These are phyloP conservation scores for Diaporthe citriasiana DNA, from an alignment of 2,329 filamentous ascomycete genomes.

Conservation along the genomic window DNA sequence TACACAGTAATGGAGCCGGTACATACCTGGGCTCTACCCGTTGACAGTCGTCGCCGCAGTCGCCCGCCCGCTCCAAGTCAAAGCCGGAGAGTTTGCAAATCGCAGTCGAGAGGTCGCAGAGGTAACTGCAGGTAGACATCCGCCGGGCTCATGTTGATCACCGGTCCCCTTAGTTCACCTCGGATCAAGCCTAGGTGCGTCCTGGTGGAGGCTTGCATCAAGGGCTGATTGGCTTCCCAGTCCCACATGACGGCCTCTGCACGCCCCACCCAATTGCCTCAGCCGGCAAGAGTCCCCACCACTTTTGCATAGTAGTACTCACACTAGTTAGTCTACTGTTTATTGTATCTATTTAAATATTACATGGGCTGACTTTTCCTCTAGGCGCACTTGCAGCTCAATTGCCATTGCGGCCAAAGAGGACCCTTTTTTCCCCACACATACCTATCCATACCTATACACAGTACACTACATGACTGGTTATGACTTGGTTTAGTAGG, in stretches of 20 bases:
- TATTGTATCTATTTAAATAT: conserved; percentile 8
- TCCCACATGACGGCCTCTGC: conserved; percentile 40
- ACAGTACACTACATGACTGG: neutral
- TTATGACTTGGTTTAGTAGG: neutral
- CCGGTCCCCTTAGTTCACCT: conserved; percentile 29
- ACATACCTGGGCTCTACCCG: neutral
- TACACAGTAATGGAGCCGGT: no score
- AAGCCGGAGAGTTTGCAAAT: no score
- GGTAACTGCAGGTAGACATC: neutral
- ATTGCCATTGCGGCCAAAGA: neutral
- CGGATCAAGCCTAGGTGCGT: conserved; percentile 38
- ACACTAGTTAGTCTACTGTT: neutral
- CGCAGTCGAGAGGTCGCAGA: no score
- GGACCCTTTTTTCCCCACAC: neutral
- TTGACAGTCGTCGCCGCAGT: conserved; percentile 5
- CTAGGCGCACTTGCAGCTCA: conserved; percentile 18
- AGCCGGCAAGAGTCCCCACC: conserved; percentile 22
- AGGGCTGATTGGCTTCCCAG: conserved; percentile 30
- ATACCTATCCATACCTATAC: neutral
- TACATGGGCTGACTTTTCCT: neutral
- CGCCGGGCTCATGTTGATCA: conserved; percentile 14
- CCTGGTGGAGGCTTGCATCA: conserved; percentile 15
- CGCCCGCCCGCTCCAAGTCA: neutral
- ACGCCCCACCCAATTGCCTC: conserved; percentile 38
- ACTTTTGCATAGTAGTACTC: neutral